Evolutionary conservation across 1,139 yeast genomes (phyloP), one percentile per base, ranked within the genome.

Genomic region (Candida anutae): DNA sequence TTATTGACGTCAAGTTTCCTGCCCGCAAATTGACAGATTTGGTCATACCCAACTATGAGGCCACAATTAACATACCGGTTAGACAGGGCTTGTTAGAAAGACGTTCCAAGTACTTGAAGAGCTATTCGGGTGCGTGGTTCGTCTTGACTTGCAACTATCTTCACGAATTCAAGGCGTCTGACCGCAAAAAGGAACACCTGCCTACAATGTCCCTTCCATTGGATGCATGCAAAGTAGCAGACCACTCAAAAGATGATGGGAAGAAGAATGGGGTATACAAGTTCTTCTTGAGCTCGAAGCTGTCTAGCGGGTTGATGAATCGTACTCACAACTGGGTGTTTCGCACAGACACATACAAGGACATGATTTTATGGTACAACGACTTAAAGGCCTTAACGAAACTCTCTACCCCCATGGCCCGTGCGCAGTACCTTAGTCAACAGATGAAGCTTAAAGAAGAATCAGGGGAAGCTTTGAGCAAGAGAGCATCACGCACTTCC

Each of bases 291-390:
- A 72, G 72, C 37, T 80, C 93, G 15, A 82, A 78, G 42, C 62
- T 52, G 54, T 77, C 80, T 40, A 74, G 74, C 39, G 16, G 24
- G 16, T 48, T 64, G 36, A 62, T 64, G 47, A 81, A 80, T 40
- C 70, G 85, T 46, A 83, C 85, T 28, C 96, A 88, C 56, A 87
- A 85, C 46, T 87, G 93, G 85, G 94, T 87, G 8, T 88, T 90
- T 59, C 69, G 95, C 43, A 79, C 94, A 15, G 88, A 82, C 46
- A 72, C 80, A 25, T 81, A 81, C 45, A 79, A 76, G 26, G 61
- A 70, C 27, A 81, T 87, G 88, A 74, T 80, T 46, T 72, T 68
- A 16, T 90, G 98, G 98, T 84, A 73, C 52, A 71, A 72, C 38
- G 94, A 83, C 48, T 65, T 88, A 38, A 76, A 76, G 45, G 63